Percentiles rank a stretch among this genome's conserved stretches.
phyloP scores from a whole-genome alignment of 1,284 basidiomycete genomes.

The Ceratobasidium papillatum region DNA sequence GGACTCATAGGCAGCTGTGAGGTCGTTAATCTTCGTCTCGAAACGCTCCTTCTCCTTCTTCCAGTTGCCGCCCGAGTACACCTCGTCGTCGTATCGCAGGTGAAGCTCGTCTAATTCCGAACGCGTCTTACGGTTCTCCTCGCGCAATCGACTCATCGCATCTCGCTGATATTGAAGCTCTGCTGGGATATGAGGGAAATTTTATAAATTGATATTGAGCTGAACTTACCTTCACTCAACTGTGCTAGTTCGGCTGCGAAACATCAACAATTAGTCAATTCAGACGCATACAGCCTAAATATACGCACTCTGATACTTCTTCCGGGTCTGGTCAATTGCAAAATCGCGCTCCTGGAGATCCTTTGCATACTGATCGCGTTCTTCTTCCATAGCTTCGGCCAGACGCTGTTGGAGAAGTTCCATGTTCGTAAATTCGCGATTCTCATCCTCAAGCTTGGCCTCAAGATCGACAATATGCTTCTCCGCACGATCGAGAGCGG shows the following conservation, averaged over 20 bases:
- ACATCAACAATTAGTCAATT: conserved; percentile 14
- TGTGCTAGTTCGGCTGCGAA: conserved; percentile 72
- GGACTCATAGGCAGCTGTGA: conserved; percentile 80
- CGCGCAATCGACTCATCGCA: conserved; percentile 73
- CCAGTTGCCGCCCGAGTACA: conserved; percentile 80
- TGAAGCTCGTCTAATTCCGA: conserved; percentile 82
- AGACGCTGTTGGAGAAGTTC: conserved; percentile 70
- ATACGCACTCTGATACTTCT: conserved; percentile 78
- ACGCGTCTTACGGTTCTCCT: conserved; percentile 80
- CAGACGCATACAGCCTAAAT: conserved; percentile 27
- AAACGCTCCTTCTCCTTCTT: conserved; percentile 86
- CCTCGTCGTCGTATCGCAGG: conserved; percentile 77
- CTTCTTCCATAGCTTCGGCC: conserved; percentile 76
- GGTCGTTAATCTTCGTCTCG: conserved; percentile 79
- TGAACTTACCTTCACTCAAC: conserved; percentile 70
- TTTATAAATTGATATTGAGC: not conserved
- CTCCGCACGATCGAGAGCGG: conserved; percentile 63
- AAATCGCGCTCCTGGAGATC: conserved; percentile 81
- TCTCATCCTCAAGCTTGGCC: conserved; percentile 71
- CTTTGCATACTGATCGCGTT: conserved; percentile 77
- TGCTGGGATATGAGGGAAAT: conserved; percentile 48
- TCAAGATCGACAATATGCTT: conserved; percentile 69
- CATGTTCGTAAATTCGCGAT: conserved; percentile 71
- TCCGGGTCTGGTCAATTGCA: conserved; percentile 76
- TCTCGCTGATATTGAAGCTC: conserved; percentile 81